A percentile compares a stretch with the other conserved stretches of the same genome.
phyloP scores from a whole-genome alignment of 2,329 filamentous ascomycete genomes.

The Cordyceps pruinosa region DNA sequence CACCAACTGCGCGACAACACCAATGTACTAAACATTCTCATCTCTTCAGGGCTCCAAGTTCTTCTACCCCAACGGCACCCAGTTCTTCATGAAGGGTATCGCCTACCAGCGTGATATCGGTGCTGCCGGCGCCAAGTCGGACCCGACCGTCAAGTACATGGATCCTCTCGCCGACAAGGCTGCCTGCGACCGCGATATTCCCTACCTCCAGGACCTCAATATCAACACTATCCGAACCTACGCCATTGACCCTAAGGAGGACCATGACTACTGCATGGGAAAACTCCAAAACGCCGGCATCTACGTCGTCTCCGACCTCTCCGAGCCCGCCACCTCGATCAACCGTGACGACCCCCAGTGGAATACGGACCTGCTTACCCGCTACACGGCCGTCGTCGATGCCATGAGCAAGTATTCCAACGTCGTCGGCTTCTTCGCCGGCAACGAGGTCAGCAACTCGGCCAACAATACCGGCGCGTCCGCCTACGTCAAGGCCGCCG shows the following conservation, averaged over 20 bases:
- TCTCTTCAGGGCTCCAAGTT: constrained; percentile 65
- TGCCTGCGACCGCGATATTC: constrained; percentile 77
- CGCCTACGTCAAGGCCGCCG: constrained; percentile 94
- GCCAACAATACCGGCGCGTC: constrained; percentile 83
- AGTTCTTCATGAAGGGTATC: constrained; percentile 80
- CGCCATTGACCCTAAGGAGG: constrained; percentile 70
- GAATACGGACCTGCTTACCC: constrained; percentile 69
- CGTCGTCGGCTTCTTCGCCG: constrained; percentile 94
- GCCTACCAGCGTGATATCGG: constrained; percentile 84
- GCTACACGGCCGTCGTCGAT: constrained; percentile 82
- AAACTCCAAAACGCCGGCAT: constrained; percentile 78
- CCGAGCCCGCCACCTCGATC: constrained; percentile 76
- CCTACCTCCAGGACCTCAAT: constrained; percentile 66
- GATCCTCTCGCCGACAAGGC: constrained; percentile 73
- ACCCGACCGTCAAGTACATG: constrained; percentile 47
- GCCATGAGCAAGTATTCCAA: constrained; percentile 77
- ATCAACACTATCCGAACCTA: constrained; percentile 97
- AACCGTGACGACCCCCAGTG: constrained; percentile 72
- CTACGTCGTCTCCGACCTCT: constrained; percentile 89
- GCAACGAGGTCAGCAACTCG: constrained; percentile 93
- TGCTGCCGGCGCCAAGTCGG: constrained; percentile 44
- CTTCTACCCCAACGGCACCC: constrained; percentile 70
- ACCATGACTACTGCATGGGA: constrained; percentile 82
- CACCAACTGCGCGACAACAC: not conserved
- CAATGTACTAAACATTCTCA: constrained; percentile 4